A percentile compares a stretch with the other conserved stretches of the same genome.
Evolutionary conservation across 306 rosid species (phyloP).

Genomic region (Rosa persica): DNA sequence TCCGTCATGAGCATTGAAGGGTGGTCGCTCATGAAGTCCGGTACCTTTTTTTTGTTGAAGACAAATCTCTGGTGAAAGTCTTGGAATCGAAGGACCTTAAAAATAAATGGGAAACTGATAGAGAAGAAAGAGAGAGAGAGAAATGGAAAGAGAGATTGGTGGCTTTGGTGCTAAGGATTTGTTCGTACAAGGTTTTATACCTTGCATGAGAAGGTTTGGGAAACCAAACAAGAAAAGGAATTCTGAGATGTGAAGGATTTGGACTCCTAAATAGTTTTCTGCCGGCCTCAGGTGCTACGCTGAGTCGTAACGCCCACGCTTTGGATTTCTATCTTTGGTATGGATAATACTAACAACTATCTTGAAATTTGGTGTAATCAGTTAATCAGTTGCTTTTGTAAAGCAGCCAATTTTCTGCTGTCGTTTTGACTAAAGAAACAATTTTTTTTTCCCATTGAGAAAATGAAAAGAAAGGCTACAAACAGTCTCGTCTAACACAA

Average conservation of each 20-base stretch:
- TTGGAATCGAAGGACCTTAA: background rate
- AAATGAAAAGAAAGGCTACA: no score
- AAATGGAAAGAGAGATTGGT: no score
- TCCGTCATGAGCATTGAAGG: constrained; percentile 26
- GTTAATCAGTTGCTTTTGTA: background rate
- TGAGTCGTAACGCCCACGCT: background rate
- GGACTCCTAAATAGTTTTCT: no score
- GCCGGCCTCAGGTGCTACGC: background rate
- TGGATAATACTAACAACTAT: background rate
- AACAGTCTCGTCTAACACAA: no score
- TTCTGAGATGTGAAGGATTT: background rate
- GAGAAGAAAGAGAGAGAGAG: background rate
- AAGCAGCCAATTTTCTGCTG: background rate
- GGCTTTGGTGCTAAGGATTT: no score
- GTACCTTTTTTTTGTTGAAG: constrained; percentile 22
- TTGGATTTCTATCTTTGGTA: background rate
- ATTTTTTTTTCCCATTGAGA: no score
- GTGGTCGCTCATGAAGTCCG: constrained; percentile 4
- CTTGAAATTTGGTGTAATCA: background rate
- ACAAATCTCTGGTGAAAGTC: constrained; percentile 3
- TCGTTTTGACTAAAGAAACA: background rate
- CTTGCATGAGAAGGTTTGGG: background rate
- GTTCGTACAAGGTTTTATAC: no score
- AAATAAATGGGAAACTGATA: background rate
- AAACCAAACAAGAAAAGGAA: background rate